Evolutionary conservation across 2,329 filamentous ascomycete species (phyloP), one percentile per base, ranked within the genome.

Genomic region (Westerdykella aurantiaca): DNA sequence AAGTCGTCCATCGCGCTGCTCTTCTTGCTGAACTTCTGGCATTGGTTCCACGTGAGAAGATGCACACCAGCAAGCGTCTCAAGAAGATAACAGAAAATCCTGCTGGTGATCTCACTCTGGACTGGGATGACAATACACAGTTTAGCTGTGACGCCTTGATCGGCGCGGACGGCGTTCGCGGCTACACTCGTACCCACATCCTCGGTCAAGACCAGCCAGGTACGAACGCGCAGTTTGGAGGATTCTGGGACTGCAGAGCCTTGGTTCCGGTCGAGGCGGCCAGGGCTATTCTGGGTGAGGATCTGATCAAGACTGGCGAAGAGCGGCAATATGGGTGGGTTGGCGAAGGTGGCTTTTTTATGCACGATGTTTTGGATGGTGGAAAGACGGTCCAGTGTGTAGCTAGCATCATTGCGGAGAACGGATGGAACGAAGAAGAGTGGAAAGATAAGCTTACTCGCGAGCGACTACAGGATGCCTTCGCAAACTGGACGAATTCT

Each of bases 81-180:
- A 18, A 21, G 31, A 22, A 22, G 11, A 44, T 47, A 21, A 21
- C 18, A 13, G 38, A 44, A 34, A 34, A 47, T 13, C 18, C 14
- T 17, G 17, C 29, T 2, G 21, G n/a, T 17, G 13, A 14, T 29
- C 13, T 72, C 51, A 52, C 57, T 3, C 55, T 76, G 34, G 56
- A 53, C 17, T 76, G 76, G 39, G 53, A 61, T n/a, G 73, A 76
- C 46, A 72, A 71, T 0, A 63, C 61, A 35, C 21, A 7, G 2
- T 42, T 43, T 33, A n/a, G 45, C n/a, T 42, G 38, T 14, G 45
- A 50, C 41, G 43, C 42, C 16, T 57, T 69, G 3, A 59, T 71
- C 31, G 63, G 63, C 0, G 61, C 62, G 14, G 58, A 68, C 41
- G 52, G 51, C 11, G 43, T 52, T 5, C 49, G 38, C 33, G 45